Conservation (phyloP, 2,329 filamentous ascomycete species). For the Ophiocordyceps camponoti-leonardi region DNA sequence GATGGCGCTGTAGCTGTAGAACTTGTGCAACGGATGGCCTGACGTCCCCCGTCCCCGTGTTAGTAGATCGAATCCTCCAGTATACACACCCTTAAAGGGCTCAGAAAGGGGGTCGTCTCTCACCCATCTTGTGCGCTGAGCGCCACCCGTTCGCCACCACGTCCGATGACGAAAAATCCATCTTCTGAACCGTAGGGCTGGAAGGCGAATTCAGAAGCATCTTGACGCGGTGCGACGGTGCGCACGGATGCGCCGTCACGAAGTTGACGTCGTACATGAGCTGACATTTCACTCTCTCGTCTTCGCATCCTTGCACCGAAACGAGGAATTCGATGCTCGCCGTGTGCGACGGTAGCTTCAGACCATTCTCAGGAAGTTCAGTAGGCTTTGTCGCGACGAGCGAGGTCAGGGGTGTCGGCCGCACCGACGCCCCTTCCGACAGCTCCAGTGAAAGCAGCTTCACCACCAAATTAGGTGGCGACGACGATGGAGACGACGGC, state of each 20-base stretch:
- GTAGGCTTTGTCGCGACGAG: conserved; percentile 20
- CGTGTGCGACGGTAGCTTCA: conserved; percentile 17
- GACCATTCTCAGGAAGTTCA: conserved; percentile 13
- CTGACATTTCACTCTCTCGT: conserved; percentile 22
- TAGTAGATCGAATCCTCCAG: background rate
- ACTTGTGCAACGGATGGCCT: conserved; percentile 49
- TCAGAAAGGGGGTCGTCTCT: background rate
- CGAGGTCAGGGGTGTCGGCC: conserved; percentile 25
- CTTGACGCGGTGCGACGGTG: conserved; percentile 36
- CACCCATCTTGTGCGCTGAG: conserved; percentile 30
- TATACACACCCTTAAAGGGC: background rate
- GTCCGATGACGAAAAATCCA: conserved; percentile 30
- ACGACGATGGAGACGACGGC: too few relatives aligned
- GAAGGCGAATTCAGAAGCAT: conserved; percentile 37
- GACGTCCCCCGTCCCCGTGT: background rate
- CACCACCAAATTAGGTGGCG: conserved; percentile 29
- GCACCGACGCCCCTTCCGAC: conserved; percentile 24
- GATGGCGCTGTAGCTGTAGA: conserved; percentile 40
- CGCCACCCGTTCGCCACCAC: conserved; percentile 25
- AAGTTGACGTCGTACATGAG: conserved; percentile 44
- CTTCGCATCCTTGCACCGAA: conserved; percentile 19
- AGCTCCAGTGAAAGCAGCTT: conserved; percentile 34
- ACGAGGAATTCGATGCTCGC: conserved; percentile 18
- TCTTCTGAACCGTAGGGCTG: conserved; percentile 41
- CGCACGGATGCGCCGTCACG: conserved; percentile 48